A percentile compares a stretch with the other conserved stretches of the same genome.
Evolutionary conservation across 306 rosid genomes (phyloP).

Genomic region (Oemleria cerasiformis): DNA sequence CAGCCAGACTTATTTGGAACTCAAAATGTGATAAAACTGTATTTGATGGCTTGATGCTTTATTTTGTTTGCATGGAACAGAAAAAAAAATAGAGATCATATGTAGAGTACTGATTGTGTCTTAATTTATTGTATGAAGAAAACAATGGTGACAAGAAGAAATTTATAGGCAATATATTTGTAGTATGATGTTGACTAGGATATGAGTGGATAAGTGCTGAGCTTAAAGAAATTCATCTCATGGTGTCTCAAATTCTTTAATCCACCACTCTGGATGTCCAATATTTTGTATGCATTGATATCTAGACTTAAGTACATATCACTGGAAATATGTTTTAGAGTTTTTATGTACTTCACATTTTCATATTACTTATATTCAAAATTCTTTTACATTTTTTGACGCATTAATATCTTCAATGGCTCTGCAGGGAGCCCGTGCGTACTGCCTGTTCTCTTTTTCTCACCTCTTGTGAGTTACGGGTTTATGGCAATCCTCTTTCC

Average conservation of each 20-base stretch:
- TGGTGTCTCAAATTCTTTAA: not conserved
- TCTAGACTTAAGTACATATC: not conserved
- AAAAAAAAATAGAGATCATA: not conserved
- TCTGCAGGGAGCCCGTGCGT: constrained; percentile 92
- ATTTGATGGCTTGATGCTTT: not conserved
- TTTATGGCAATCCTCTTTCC: constrained; percentile 88
- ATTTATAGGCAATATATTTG: no score
- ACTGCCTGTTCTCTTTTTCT: constrained; percentile 71
- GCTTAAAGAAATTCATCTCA: not conserved
- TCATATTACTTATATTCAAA: not conserved
- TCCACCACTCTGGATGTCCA: not conserved
- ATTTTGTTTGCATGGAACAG: not conserved
- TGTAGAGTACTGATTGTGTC: not conserved
- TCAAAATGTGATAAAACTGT: not conserved
- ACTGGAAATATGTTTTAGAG: not conserved
- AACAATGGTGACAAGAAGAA: not conserved
- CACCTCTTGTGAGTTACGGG: constrained; percentile 87
- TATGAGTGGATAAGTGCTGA: not conserved
- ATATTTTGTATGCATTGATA: not conserved
- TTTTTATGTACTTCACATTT: not conserved
- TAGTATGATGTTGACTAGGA: not conserved
- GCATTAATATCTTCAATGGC: constrained; percentile 26
- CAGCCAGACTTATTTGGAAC: not conserved
- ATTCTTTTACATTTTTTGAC: constrained; percentile 19
- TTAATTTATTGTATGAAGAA: not conserved